A percentile compares a stretch with the other conserved stretches of the same genome.
phyloP scores from a whole-genome alignment of 176 grass and related monocot species.

The Rhynchospora pubera region DNA sequence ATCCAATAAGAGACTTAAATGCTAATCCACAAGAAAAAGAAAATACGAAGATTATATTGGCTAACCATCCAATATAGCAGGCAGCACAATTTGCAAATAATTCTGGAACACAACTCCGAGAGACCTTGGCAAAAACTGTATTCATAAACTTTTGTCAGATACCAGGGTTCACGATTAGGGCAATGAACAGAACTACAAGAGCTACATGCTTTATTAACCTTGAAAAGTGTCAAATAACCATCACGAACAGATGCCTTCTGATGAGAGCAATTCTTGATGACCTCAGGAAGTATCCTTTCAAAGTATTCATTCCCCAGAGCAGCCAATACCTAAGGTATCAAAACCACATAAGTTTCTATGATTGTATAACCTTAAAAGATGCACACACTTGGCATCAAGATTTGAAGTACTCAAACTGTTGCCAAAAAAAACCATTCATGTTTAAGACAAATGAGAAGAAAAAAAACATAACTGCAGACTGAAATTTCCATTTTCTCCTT shows the following conservation, averaged over 20 bases:
- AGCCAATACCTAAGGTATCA: constrained; percentile 73
- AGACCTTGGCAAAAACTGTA: constrained; percentile 89
- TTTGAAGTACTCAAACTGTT: neutral
- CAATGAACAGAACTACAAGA: neutral
- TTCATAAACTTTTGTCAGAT: constrained; percentile 25
- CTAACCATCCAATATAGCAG: constrained; percentile 98
- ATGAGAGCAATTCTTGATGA: constrained; percentile 91
- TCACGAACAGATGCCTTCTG: constrained; percentile 89
- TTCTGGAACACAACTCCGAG: constrained; percentile 87
- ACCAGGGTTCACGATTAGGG: constrained; percentile 16
- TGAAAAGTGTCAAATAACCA: constrained; percentile 92
- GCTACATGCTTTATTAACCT: constrained; percentile 26
- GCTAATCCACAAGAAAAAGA: constrained; percentile 9
- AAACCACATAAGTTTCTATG: constrained; percentile 24
- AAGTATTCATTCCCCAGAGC: constrained; percentile 94
- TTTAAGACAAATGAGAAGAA: constrained; percentile 11
- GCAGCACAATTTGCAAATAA: constrained; percentile 76
- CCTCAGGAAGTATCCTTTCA: constrained; percentile 85
- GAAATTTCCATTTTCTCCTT: neutral
- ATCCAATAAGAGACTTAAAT: neutral
- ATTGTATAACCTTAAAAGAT: constrained; percentile 8
- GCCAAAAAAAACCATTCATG: neutral
- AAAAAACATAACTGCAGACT: neutral
- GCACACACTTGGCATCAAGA: neutral
- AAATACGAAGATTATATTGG: constrained; percentile 15